Evolutionary conservation across 192 early-diverging fungal genomes (phyloP).

Genomic region (Dissophora ornata): DNA sequence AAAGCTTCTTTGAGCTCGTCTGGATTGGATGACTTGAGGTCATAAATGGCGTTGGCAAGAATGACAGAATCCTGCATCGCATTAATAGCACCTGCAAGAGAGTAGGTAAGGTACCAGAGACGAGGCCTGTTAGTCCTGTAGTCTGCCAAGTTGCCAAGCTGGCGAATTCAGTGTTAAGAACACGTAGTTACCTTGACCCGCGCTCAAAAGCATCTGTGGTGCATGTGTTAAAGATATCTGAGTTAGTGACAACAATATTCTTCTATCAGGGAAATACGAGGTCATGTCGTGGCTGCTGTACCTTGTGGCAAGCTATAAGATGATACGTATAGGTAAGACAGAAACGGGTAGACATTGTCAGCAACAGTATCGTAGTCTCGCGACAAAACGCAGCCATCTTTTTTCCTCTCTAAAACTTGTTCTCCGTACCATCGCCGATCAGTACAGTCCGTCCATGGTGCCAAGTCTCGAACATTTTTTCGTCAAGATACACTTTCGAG

Average conservation of each 20-base stretch:
- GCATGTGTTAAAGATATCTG: neutral
- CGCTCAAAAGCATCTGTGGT: no score
- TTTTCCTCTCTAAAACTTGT: neutral
- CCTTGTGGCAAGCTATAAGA: constrained; percentile 2
- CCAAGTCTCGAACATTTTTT: constrained; percentile 3
- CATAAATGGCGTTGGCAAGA: constrained; percentile 2
- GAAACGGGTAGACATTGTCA: neutral
- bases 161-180: neutral
- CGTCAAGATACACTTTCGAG: neutral
- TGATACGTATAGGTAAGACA: no score
- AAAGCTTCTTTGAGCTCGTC: neutral
- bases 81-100: constrained; percentile 8
- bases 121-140: neutral
- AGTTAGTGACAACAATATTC: neutral
- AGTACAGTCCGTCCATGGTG: neutral
- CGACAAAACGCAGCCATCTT: no score
- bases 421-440: constrained; percentile 9
- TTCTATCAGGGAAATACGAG: no score
- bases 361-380: no score
- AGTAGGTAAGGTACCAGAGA: no score
- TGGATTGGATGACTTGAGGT: neutral
- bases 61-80: constrained; percentile 7
- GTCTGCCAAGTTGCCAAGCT: neutral
- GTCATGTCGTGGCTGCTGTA: neutral
- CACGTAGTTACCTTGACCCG: constrained; percentile 2